phyloP scores from a whole-genome alignment of 352 stramenopile genomes.

The Globisporangium nodosum region DNA sequence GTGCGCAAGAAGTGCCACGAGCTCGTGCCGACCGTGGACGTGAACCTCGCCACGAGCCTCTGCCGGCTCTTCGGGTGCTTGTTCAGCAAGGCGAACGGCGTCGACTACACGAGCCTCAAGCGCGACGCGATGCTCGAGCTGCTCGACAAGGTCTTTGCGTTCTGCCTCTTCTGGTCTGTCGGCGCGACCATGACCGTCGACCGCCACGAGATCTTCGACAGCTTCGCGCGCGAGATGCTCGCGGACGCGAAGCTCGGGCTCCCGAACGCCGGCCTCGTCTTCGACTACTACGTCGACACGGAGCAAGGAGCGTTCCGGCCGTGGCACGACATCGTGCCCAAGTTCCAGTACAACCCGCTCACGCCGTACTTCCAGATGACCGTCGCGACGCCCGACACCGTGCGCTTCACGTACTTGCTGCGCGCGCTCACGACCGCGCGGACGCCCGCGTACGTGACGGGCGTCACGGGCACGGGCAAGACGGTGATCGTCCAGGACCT shows the following conservation, averaged over 20 bases:
- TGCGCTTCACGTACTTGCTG: conserved; percentile 62
- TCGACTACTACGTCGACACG: conserved; percentile 85
- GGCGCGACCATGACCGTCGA: conserved; percentile 77
- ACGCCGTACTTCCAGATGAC: conserved; percentile 80
- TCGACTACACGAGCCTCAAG: conserved; percentile 26
- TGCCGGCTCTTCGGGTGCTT: conserved; percentile 83
- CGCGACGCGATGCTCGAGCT: conserved; percentile 40
- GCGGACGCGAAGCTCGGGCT: conserved; percentile 44
- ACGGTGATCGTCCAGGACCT: conserved; percentile 85
- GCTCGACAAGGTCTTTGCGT: conserved; percentile 83
- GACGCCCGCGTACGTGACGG: conserved; percentile 84
- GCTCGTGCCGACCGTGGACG: conserved; percentile 86
- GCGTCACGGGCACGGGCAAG: conserved; percentile 87
- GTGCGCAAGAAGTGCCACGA: conserved; percentile 74
- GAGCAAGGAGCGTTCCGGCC: conserved; percentile 36
- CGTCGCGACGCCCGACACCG: conserved; percentile 65
- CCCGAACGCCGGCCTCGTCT: conserved; percentile 60
- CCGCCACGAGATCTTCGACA: conserved; percentile 76
- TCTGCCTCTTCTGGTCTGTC: conserved; percentile 89
- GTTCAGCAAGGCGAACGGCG: conserved; percentile 44
- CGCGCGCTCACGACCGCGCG: conserved; percentile 54
- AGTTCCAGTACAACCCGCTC: conserved; percentile 54
- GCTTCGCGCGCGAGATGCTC: conserved; percentile 62
- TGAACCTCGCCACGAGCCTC: conserved; percentile 83
- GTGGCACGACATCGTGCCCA: conserved; percentile 62